Base-by-base conservation (phyloP, 768 basidiomycete species). In the Boletus vinaceobasis region DNA sequence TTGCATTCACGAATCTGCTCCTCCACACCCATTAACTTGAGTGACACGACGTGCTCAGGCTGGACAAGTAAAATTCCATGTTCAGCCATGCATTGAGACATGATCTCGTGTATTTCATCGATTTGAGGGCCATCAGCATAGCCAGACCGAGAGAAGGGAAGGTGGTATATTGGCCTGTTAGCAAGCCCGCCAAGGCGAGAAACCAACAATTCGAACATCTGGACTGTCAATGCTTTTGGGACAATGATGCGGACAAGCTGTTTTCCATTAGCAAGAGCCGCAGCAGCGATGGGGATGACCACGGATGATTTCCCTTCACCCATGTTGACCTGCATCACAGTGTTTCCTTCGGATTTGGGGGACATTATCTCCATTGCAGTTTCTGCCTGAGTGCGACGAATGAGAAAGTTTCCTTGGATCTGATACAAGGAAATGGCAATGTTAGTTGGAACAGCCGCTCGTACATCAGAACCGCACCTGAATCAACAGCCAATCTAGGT, bases 321-420 rank as follows among this genome's bases (percentile, higher is more conserved):
- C 81, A 83, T 83, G 44, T 81, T 80, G 11, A 83, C 71, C 38
- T 81, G 81, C n/a, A 77, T 64, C 2, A 70, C 62, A 0, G 73
- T 73, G n/a, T n/a, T n/a, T n/a, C n/a, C n/a, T n/a, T n/a, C n/a
- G n/a, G n/a, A n/a, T n/a, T n/a, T n/a, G n/a, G n/a, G n/a, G n/a
- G n/a, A n/a, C n/a, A n/a, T n/a, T n/a, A n/a, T n/a, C n/a, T n/a
- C n/a, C n/a, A n/a, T n/a, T n/a, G n/a, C n/a, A n/a, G n/a, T n/a
- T n/a, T n/a, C n/a, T n/a, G n/a, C n/a, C n/a, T 82, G 81, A 4
- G 77, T 46, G 0, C 71, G 65, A 4, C 81, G 77, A 17, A 71
- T 63, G 7, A 73, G 55, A 23, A 82, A 67, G 36, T 79, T 67
- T 6, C 70, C 64, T 48, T 80, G 76, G 11, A 80, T 66, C 79